phyloP scores from a whole-genome alignment of 257 asterid genomes.

The Ilex aquifolium region DNA sequence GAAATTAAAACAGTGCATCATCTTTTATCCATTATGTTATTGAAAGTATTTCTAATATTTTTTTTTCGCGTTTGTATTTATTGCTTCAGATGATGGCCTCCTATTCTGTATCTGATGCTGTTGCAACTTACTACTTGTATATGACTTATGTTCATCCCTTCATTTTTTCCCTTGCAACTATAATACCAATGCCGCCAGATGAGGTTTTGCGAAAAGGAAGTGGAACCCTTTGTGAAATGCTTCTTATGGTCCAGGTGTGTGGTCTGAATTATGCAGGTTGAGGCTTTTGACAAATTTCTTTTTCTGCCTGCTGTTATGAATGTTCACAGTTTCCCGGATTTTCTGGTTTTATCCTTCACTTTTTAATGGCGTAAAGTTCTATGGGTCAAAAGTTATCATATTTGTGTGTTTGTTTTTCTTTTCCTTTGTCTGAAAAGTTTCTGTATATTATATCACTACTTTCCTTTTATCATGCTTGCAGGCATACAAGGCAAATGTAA shows the following conservation, averaged over 20 bases:
- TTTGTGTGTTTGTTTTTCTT: conserved; percentile 12
- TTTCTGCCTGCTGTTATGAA: not conserved
- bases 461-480: conserved; percentile 36
- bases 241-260: conserved; percentile 96
- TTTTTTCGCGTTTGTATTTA: conserved; percentile 13
- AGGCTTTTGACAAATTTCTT: conserved; percentile 7
- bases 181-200: conserved; percentile 98
- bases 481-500: conserved; percentile 93
- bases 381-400: not conserved
- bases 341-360: conserved; percentile 6
- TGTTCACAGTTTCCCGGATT: conserved; percentile 4
- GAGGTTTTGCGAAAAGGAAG: conserved; percentile 98
- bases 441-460: conserved; percentile 10
- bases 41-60: conserved; percentile 1
- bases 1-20: not conserved
- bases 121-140: conserved; percentile 90
- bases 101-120: conserved; percentile 99
- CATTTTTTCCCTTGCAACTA: conserved; percentile 96
- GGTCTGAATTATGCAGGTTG: conserved; percentile 9
- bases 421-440: conserved; percentile 9
- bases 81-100: conserved; percentile 97
- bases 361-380: not conserved
- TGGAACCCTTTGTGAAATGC: conserved; percentile 99
- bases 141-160: conserved; percentile 98
- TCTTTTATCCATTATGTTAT: not conserved